Conservation (phyloP, 1,284 basidiomycete genomes). For the Malassezia nana region DNA sequence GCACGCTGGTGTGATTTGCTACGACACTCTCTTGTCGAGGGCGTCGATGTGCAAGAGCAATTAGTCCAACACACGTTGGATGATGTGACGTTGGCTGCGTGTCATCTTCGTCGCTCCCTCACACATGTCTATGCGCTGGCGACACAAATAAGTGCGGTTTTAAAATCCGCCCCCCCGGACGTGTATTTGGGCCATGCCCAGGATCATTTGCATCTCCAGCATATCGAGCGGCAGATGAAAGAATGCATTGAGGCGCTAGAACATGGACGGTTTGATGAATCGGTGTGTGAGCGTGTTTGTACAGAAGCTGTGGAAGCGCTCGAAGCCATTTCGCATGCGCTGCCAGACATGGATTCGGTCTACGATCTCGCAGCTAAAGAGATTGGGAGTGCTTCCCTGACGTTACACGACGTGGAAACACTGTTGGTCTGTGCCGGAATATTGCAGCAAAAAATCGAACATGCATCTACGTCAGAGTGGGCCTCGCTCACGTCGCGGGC, state of each 20-base stretch:
- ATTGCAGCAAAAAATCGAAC: conserved; percentile 29
- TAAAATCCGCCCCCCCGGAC: conserved; percentile 30
- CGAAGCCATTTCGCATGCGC: conserved; percentile 29
- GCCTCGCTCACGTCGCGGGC: neutral
- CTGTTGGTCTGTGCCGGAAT: conserved; percentile 36
- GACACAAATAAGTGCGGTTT: conserved; percentile 37
- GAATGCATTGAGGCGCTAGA: conserved; percentile 65
- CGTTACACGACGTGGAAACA: conserved; percentile 45
- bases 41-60: conserved; percentile 35
- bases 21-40: conserved; percentile 33
- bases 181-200: conserved; percentile 55
- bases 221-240: conserved; percentile 67
- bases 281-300: conserved; percentile 80
- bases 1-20: conserved; percentile 37
- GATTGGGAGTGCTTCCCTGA: conserved; percentile 35
- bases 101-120: conserved; percentile 39
- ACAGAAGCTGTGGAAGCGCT: conserved; percentile 49
- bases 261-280: conserved; percentile 52
- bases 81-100: conserved; percentile 34
- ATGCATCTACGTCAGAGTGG: conserved; percentile 18
- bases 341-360: conserved; percentile 58
- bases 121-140: conserved; percentile 40
- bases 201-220: conserved; percentile 73
- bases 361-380: conserved; percentile 42
- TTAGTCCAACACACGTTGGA: conserved; percentile 24